Evolutionary conservation across 441 rosid genomes (phyloP).

Genomic region (Omphalea diandra): DNA sequence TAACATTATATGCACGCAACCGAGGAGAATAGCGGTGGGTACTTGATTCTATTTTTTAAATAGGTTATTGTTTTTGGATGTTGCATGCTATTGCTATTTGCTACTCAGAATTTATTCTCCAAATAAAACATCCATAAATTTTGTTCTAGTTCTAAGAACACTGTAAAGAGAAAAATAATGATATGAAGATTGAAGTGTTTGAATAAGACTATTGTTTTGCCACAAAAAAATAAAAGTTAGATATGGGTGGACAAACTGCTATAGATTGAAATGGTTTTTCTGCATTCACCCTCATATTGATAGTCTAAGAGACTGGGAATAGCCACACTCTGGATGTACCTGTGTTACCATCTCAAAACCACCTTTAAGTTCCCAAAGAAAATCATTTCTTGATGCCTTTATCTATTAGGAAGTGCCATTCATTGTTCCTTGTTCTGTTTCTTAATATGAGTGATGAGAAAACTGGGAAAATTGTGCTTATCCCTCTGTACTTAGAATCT

Average conservation of each 20-base stretch:
- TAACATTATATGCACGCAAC: slow-evolving; percentile 94
- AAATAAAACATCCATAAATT: slow-evolving; percentile 1
- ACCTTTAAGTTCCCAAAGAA: not conserved
- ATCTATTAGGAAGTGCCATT: not conserved
- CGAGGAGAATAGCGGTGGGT: slow-evolving; percentile 88
- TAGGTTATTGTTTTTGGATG: slow-evolving; percentile 1
- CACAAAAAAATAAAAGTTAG: not conserved
- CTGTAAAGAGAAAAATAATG: not conserved
- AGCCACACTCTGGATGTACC: not conserved
- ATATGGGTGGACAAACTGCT: too few species aligned
- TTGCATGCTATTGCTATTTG: not conserved
- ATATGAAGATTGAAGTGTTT: not conserved
- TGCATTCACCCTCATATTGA: not conserved
- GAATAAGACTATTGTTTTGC: not conserved
- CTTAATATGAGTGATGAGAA: not conserved
- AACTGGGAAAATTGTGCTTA: too few species aligned
- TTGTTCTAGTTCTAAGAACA: slow-evolving; percentile 3
- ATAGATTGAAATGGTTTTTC: not conserved
- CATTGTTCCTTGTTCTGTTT: not conserved
- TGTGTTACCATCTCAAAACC: not conserved
- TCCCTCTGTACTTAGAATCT: not conserved
- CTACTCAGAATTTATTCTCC: not conserved
- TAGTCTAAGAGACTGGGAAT: not conserved
- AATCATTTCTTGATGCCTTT: not conserved
- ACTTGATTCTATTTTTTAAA: slow-evolving; percentile 15